Evolutionary conservation across 306 rosid species (phyloP).

Genomic region (Gleditsia sinensis): DNA sequence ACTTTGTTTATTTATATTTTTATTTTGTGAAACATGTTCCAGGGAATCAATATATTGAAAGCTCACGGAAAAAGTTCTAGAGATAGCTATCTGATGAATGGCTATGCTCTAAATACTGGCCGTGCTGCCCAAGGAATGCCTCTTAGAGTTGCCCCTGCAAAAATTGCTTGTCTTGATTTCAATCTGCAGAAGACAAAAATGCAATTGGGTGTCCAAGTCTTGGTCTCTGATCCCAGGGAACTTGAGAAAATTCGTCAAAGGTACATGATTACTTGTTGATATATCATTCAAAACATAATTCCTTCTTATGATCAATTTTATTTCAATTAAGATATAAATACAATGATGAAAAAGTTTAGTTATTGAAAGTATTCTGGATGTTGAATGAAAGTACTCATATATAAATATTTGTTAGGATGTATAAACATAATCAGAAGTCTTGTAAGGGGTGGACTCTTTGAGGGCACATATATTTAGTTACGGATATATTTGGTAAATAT

Average conservation of each 20-base stretch:
- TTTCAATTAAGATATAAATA: background rate
- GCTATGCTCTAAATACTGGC: constrained; percentile 89
- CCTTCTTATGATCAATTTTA: constrained; percentile 1
- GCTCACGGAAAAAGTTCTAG: constrained; percentile 96
- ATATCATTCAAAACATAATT: background rate
- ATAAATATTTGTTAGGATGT: background rate
- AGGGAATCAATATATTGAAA: constrained; percentile 94
- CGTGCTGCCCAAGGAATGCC: constrained; percentile 99
- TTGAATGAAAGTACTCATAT: background rate
- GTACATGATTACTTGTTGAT: constrained; percentile 38
- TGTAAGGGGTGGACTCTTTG: background rate
- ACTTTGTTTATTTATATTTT: background rate
- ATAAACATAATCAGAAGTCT: background rate
- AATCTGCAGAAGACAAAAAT: constrained; percentile 99
- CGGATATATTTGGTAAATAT: background rate
- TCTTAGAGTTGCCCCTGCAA: constrained; percentile 86
- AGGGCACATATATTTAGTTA: too few relatives aligned
- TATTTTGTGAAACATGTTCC: constrained; percentile 10
- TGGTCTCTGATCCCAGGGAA: constrained; percentile 90
- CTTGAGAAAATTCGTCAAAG: constrained; percentile 97
- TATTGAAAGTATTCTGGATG: constrained; percentile 14
- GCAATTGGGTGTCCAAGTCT: constrained; percentile 98
- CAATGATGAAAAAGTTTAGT: background rate
- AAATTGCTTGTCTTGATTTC: constrained; percentile 93
- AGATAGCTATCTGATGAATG: constrained; percentile 92